Evolutionary conservation across 495 filamentous ascomycete species (phyloP).

Genomic region (Podospora australis): DNA sequence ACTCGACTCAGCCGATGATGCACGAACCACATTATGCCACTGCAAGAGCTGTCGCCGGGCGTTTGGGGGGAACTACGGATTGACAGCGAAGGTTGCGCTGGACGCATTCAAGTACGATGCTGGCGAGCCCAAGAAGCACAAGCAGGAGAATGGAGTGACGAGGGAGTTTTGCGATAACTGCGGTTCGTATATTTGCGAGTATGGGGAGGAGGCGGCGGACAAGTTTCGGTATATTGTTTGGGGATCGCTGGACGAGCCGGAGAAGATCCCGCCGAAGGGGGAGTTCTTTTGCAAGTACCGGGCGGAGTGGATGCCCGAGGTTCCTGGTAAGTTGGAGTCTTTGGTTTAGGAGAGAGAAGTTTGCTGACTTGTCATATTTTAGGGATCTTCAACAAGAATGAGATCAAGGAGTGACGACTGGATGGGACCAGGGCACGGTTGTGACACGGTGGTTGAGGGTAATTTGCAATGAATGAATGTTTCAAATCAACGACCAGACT

Average conservation of each 20-base stretch:
- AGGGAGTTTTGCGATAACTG: slow-evolving; percentile 60
- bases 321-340: slow-evolving; percentile 35
- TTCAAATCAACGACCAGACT: too few species aligned
- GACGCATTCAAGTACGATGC: slow-evolving; percentile 15
- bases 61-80: slow-evolving; percentile 57
- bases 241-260: slow-evolving; percentile 58
- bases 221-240: slow-evolving; percentile 58
- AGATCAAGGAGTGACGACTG: slow-evolving; percentile 7
- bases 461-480: too few species aligned
- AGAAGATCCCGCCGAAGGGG: slow-evolving; percentile 56
- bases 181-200: slow-evolving; percentile 58
- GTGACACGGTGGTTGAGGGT: too few species aligned
- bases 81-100: slow-evolving; percentile 52
- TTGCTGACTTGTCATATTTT: neutral
- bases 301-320: slow-evolving; percentile 58
- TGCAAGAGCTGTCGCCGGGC: slow-evolving; percentile 58
- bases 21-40: slow-evolving; percentile 60
- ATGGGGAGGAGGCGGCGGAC: slow-evolving; percentile 52
- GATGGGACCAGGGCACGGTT: too few species aligned
- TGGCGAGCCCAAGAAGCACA: slow-evolving; percentile 17
- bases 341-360: neutral
- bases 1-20: slow-evolving; percentile 27
- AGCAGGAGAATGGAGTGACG: slow-evolving; percentile 24
- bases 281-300: slow-evolving; percentile 61
- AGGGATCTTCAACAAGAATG: slow-evolving; percentile 1